These are phyloP conservation scores for Petunia secreta DNA, from an alignment of 257 asterid genomes.

Conservation along the genomic window DNA sequence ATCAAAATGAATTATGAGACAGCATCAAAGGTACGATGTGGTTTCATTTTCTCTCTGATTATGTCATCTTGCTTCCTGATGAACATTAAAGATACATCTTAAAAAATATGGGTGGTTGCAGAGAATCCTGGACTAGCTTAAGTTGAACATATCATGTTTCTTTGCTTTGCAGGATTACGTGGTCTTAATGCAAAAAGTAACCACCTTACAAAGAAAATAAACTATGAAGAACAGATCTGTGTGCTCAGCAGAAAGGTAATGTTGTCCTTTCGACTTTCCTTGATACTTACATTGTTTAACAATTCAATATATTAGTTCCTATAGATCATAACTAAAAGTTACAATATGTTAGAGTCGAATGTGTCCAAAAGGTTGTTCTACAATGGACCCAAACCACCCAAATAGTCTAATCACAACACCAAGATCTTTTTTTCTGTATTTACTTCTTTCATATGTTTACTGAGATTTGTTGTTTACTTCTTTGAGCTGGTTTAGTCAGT, in stretches of 20 bases:
- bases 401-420: no score
- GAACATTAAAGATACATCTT: neutral
- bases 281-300: neutral
- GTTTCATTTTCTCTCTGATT: slow-evolving; percentile 9
- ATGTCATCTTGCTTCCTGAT: slow-evolving; percentile 16
- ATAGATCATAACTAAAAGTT: neutral
- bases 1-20: neutral
- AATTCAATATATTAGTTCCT: neutral
- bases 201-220: neutral
- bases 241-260: neutral
- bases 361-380: neutral
- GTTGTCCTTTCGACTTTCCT: neutral
- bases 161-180: neutral
- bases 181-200: slow-evolving; percentile 10
- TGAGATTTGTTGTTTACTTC: neutral
- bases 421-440: no score
- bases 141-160: neutral
- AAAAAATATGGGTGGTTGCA: neutral
- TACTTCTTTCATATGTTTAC: neutral
- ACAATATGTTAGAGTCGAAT: slow-evolving; percentile 14
- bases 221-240: neutral
- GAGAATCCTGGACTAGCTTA: neutral
- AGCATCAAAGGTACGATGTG: neutral
- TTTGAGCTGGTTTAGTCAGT: neutral
- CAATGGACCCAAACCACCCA: no score